Conservation (phyloP, 176 grass and related monocot genomes). For the Coix lacrymajobi region DNA sequence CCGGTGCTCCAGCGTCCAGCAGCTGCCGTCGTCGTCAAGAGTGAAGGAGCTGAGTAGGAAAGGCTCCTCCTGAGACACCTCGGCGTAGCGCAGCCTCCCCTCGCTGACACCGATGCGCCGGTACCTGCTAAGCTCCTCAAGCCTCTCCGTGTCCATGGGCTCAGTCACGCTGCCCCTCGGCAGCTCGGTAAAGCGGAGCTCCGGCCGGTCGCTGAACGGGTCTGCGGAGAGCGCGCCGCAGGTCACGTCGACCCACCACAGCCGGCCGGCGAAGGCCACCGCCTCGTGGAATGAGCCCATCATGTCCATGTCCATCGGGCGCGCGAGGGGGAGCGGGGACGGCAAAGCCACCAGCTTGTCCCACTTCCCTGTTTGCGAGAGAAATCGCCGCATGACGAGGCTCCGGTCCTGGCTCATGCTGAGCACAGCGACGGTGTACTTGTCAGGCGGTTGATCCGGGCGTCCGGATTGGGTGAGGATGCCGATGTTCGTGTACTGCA, state of each 20-base stretch:
- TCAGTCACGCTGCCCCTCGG: constrained; percentile 20
- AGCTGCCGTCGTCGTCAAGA: background rate
- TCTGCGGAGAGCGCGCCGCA: background rate
- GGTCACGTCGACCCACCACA: constrained; percentile 20
- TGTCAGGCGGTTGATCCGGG: background rate
- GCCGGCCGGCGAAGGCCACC: background rate
- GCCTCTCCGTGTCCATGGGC: background rate
- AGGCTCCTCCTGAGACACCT: constrained; percentile 19
- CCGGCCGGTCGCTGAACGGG: constrained; percentile 20
- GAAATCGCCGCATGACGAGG: constrained; percentile 11
- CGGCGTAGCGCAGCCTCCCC: constrained; percentile 23
- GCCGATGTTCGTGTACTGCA: background rate
- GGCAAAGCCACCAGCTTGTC: background rate
- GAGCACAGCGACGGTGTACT: background rate
- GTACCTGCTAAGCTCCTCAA: background rate
- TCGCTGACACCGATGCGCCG: constrained; percentile 17
- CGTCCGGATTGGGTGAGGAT: constrained; percentile 9
- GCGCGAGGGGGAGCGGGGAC: background rate
- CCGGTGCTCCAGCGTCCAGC: constrained; percentile 23
- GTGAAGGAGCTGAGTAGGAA: constrained; percentile 26
- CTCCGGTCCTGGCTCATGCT: background rate
- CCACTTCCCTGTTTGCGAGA: constrained; percentile 17
- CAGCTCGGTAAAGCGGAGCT: constrained; percentile 27
- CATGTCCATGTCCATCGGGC: background rate
- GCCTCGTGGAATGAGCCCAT: background rate